phyloP scores from a whole-genome alignment of 1,284 basidiomycete species.

The Malassezia brasiliensis region DNA sequence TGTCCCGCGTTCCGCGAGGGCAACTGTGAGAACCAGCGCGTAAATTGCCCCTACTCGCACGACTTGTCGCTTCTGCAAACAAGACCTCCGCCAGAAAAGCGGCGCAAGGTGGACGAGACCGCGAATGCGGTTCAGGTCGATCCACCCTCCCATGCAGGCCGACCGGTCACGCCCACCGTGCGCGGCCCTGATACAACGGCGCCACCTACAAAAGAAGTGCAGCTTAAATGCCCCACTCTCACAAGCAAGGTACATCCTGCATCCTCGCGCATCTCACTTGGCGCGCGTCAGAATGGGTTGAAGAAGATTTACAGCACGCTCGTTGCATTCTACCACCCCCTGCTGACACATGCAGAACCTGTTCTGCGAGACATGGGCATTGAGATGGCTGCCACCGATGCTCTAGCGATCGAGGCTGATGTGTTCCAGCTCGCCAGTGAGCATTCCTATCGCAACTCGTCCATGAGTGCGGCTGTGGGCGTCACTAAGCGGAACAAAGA shows the following conservation, averaged over 20 bases:
- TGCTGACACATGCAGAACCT: conserved; percentile 20
- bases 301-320: conserved; percentile 26
- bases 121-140: background rate
- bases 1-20: conserved; percentile 31
- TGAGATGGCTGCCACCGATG: conserved; percentile 21
- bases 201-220: background rate
- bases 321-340: conserved; percentile 22
- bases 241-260: conserved; percentile 22
- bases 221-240: conserved; percentile 18
- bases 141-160: too few relatives aligned
- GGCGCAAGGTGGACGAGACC: background rate
- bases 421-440: conserved; percentile 22
- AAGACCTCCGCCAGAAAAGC: background rate
- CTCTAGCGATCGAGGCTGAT: conserved; percentile 25
- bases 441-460: conserved; percentile 25
- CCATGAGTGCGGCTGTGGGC: conserved; percentile 26
- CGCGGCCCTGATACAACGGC: background rate
- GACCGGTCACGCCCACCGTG: too few relatives aligned
- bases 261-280: conserved; percentile 24
- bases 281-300: conserved; percentile 24
- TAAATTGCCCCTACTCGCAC: conserved; percentile 29
- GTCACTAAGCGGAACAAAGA: conserved; percentile 25
- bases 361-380: conserved; percentile 18
- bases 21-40: conserved; percentile 22
- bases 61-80: conserved; percentile 2